Conservation (phyloP, 768 basidiomycete species). For the Russula vinacea region DNA sequence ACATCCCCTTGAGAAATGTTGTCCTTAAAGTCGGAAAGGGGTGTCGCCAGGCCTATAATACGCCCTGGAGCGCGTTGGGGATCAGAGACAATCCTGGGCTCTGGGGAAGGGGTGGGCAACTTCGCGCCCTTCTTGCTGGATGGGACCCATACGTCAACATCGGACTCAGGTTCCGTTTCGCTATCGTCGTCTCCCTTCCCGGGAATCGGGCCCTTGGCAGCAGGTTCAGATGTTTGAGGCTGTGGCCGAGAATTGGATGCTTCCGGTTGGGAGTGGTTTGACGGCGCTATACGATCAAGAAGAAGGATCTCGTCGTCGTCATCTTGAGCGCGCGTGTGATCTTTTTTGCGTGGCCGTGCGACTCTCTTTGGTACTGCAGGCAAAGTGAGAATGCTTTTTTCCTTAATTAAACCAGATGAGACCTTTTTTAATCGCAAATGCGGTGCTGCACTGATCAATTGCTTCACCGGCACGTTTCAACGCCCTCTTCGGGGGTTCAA, state of each 20-base stretch:
- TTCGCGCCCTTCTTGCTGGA: conserved; percentile 29
- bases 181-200: conserved; percentile 40
- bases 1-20: conserved; percentile 73
- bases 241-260: conserved; percentile 26
- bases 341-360: conserved; percentile 55
- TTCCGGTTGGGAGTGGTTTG: conserved; percentile 33
- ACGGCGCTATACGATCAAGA: conserved; percentile 22
- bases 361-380: conserved; percentile 61
- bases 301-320: conserved; percentile 40
- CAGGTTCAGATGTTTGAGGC: conserved; percentile 11
- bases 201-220: conserved; percentile 31
- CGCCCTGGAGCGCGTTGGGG: conserved; percentile 61
- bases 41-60: conserved; percentile 71
- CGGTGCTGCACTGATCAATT: conserved; percentile 57
- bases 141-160: conserved; percentile 40
- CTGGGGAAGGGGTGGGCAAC: conserved; percentile 29
- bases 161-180: conserved; percentile 53
- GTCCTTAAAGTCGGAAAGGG: conserved; percentile 71
- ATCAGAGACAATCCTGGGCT: conserved; percentile 39
- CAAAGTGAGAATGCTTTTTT: neutral
- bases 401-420: conserved; percentile 22
- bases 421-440: conserved; percentile 81
- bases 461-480: conserved; percentile 56
- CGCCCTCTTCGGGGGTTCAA: conserved; percentile 69
- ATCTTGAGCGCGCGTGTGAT: conserved; percentile 57